Conservation (phyloP, 2,329 filamentous ascomycete species). For the Botryotinia convoluta region DNA sequence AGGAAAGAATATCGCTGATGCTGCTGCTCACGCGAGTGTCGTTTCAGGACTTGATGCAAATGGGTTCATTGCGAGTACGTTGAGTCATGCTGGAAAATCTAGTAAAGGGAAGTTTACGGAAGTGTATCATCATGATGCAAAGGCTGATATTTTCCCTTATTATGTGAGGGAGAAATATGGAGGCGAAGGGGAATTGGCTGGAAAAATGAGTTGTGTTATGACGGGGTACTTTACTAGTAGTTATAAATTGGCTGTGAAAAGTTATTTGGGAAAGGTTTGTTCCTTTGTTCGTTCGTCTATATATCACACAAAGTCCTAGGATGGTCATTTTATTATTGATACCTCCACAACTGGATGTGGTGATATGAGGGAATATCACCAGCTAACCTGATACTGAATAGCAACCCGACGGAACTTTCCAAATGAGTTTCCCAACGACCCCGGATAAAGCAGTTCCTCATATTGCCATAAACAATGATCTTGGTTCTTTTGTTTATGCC, state of each 20-base stretch:
- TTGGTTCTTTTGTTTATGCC: conserved; percentile 37
- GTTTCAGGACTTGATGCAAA: conserved; percentile 41
- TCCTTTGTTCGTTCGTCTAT: neutral
- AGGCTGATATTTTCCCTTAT: conserved; percentile 44
- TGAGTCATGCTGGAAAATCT: conserved; percentile 48
- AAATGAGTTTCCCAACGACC: conserved; percentile 48
- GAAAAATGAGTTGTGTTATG: conserved; percentile 47
- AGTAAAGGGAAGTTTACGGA: conserved; percentile 46
- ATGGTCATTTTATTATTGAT: neutral
- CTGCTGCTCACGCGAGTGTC: conserved; percentile 43
- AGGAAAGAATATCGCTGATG: conserved; percentile 55
- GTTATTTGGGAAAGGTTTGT: conserved; percentile 48
- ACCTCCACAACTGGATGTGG: neutral
- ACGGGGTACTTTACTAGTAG: conserved; percentile 42
- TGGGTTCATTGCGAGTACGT: conserved; percentile 29
- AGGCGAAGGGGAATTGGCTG: conserved; percentile 38
- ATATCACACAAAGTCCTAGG: neutral
- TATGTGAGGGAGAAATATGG: conserved; percentile 44
- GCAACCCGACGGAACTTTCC: conserved; percentile 44
- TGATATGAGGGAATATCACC: neutral
- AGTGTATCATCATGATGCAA: conserved; percentile 53
- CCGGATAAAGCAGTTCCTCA: conserved; percentile 40
- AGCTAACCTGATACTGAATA: conserved; percentile 23
- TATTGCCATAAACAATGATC: conserved; percentile 47
- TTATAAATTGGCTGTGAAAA: conserved; percentile 46